phyloP scores from a whole-genome alignment of 768 basidiomycete species.

The Suillus paluster region DNA sequence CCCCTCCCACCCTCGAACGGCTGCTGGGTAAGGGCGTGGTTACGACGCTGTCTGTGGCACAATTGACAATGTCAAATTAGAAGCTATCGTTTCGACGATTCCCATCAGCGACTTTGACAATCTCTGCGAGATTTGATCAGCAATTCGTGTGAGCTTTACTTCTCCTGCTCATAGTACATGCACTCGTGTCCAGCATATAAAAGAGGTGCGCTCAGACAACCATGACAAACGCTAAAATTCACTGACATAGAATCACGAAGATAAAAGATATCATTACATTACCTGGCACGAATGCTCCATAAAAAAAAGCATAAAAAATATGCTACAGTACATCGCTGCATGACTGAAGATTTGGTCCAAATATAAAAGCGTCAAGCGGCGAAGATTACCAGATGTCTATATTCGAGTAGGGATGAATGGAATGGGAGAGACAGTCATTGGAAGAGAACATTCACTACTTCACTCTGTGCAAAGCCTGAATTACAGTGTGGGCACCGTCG shows the following conservation, averaged over 20 bases:
- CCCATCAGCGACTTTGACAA: too few species aligned
- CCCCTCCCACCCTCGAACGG: too few species aligned
- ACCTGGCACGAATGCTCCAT: conserved; percentile 1
- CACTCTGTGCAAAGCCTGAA: conserved; percentile 77
- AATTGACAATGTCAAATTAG: too few species aligned
- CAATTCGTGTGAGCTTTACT: too few species aligned
- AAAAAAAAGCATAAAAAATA: conserved; percentile 9
- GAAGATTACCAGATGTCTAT: conserved; percentile 7
- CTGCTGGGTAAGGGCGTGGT: too few species aligned
- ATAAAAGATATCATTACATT: conserved; percentile 5
- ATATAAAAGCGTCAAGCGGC: conserved; percentile 2
- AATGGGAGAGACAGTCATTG: conserved; percentile 38
- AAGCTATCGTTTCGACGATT: too few species aligned
- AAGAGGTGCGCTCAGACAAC: background rate
- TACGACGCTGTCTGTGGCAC: too few species aligned
- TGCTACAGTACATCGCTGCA: conserved; percentile 5
- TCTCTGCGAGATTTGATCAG: too few species aligned
- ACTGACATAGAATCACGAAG: background rate
- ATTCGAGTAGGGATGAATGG: background rate
- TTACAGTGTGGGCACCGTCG: conserved; percentile 94
- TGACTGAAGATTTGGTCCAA: conserved; percentile 1
- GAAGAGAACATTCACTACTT: conserved; percentile 73
- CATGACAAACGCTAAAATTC: background rate
- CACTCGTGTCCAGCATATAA: too few species aligned
- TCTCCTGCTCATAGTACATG: too few species aligned